phyloP scores from a whole-genome alignment of 768 basidiomycete species.

The Mrakia frigida region DNA sequence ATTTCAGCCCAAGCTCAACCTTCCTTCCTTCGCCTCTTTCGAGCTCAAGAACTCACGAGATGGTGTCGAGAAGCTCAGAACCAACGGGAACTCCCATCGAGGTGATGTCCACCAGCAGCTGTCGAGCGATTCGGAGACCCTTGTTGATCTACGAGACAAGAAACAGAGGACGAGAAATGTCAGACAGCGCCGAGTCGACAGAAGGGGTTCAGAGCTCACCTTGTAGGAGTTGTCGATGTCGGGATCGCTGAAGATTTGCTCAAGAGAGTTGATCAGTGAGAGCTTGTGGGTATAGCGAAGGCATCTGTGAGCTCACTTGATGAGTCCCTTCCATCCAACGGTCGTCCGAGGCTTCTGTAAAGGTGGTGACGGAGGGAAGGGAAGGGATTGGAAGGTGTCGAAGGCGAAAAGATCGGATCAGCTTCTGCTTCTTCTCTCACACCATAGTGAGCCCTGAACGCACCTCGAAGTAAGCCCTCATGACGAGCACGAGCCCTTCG shows the following conservation, averaged over 20 bases:
- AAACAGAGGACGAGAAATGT: not conserved
- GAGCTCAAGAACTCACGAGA: conserved; percentile 40
- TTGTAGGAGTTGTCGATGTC: conserved; percentile 90
- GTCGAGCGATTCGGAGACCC: conserved; percentile 78
- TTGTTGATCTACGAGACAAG: conserved; percentile 66
- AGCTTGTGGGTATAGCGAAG: not conserved
- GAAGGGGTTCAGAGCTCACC: conserved; percentile 17
- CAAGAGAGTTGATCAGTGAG: not conserved
- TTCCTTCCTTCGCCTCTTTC: not conserved
- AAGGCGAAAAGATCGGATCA: not conserved
- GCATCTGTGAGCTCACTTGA: conserved; percentile 41
- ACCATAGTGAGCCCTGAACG: not conserved
- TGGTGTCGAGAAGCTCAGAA: conserved; percentile 78
- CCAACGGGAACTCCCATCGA: conserved; percentile 86
- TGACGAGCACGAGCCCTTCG: conserved; percentile 73
- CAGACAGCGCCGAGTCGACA: not conserved
- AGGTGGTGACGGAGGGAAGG: conserved; percentile 27
- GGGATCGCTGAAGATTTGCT: conserved; percentile 73
- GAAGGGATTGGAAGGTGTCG: conserved; percentile 7
- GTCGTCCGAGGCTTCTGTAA: conserved; percentile 89
- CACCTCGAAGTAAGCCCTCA: conserved; percentile 79
- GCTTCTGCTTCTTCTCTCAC: not conserved
- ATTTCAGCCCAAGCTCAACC: not conserved
- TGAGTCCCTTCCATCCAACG: conserved; percentile 79
- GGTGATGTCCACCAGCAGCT: conserved; percentile 87